A percentile compares a stretch with the other conserved stretches of the same genome.
phyloP scores from a whole-genome alignment of 768 basidiomycete genomes.

The Phanerodontia chrysosporium region DNA sequence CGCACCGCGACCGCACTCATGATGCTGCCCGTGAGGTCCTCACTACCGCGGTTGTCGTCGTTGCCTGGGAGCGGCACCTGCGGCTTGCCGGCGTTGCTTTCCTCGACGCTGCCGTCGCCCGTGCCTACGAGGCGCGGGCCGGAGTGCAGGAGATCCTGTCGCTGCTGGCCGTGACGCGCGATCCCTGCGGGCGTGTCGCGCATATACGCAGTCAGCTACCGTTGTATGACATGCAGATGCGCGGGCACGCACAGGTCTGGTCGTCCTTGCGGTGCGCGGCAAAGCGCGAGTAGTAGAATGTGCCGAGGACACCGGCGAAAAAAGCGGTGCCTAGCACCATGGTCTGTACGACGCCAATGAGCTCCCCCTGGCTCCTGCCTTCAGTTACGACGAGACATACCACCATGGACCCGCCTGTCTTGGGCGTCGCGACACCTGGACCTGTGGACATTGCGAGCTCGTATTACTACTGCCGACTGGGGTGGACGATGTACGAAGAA shows the following conservation, averaged over 20 bases:
- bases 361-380: too few relatives aligned
- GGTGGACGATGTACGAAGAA: neutral
- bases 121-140: neutral
- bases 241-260: conserved; percentile 8
- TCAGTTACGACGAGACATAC: too few relatives aligned
- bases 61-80: conserved; percentile 2
- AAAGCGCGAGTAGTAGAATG: conserved; percentile 8
- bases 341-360: too few relatives aligned
- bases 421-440: neutral
- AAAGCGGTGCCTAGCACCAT: conserved; percentile 7
- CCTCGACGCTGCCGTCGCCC: neutral
- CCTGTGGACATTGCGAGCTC: neutral
- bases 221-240: too few relatives aligned
- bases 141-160: neutral
- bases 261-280: conserved; percentile 7
- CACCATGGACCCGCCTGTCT: neutral
- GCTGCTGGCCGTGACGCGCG: conserved; percentile 11
- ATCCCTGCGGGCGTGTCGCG: conserved; percentile 8
- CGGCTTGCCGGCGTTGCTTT: neutral
- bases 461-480: neutral
- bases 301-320: conserved; percentile 1
- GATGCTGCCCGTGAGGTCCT: neutral
- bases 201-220: too few relatives aligned
- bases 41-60: conserved; percentile 6
- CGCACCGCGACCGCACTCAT: conserved; percentile 8